phyloP scores from a whole-genome alignment of 2,329 filamentous ascomycete species.

The Pyrenochaeta sp. region DNA sequence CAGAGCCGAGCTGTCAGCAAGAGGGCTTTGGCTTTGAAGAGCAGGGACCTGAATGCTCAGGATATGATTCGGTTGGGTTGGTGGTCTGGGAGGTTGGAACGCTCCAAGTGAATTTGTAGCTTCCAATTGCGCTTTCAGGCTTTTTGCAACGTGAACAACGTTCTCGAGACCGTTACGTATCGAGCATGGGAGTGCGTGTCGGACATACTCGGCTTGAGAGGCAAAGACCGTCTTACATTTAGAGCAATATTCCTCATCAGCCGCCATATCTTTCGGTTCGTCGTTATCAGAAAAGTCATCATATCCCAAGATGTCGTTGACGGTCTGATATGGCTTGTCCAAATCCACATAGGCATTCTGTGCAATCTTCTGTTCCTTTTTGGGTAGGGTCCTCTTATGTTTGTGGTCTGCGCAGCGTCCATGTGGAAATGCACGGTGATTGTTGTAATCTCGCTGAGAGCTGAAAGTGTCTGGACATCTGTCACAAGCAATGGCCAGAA shows the following conservation, averaged over 20 bases:
- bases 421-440: conserved; percentile 18
- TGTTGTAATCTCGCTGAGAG: conserved; percentile 10
- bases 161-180: neutral
- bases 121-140: neutral
- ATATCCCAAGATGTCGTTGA: conserved; percentile 5
- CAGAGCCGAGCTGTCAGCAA: no score
- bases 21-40: no score
- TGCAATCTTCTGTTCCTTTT: neutral
- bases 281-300: conserved; percentile 8
- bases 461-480: conserved; percentile 19
- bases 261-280: conserved; percentile 10
- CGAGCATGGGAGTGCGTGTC: conserved; percentile 35
- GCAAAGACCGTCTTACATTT: conserved; percentile 31
- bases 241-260: conserved; percentile 16
- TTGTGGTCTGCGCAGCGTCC: conserved; percentile 25
- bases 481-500: conserved; percentile 12
- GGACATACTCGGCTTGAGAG: conserved; percentile 18
- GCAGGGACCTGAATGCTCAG: no score
- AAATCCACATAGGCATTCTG: conserved; percentile 13
- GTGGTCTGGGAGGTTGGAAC: neutral
- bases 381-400: conserved; percentile 6
- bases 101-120: neutral
- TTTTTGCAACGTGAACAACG: neutral
- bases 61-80: neutral
- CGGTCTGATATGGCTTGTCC: conserved; percentile 14